Evolutionary conservation across 306 rosid species (phyloP).

Genomic region (Prunus mira): DNA sequence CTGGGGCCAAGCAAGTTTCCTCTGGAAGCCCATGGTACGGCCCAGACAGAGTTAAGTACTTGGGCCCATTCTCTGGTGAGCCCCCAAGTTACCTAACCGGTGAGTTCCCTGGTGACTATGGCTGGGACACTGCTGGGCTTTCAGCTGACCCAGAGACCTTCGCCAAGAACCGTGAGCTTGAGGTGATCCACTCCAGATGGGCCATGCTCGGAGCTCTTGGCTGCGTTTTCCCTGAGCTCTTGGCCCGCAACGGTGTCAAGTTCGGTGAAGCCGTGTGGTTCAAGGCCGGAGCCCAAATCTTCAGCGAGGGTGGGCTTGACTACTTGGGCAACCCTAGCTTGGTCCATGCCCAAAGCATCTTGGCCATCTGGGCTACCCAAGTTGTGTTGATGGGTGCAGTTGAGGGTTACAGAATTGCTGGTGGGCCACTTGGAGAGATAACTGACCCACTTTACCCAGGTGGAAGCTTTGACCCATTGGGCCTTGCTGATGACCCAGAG

Average conservation of each 20-base stretch:
- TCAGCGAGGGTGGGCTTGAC: slow-evolving; percentile 92
- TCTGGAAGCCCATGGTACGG: slow-evolving; percentile 88
- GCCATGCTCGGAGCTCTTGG: slow-evolving; percentile 96
- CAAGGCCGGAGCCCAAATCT: slow-evolving; percentile 89
- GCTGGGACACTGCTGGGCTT: slow-evolving; percentile 93
- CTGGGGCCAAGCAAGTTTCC: slow-evolving; percentile 28
- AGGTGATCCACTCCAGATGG: slow-evolving; percentile 82
- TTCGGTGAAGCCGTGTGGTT: slow-evolving; percentile 94
- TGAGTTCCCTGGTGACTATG: slow-evolving; percentile 86
- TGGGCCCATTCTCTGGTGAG: slow-evolving; percentile 90
- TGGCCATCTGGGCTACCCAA: slow-evolving; percentile 84
- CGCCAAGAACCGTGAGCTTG: slow-evolving; percentile 72
- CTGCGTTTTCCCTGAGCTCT: slow-evolving; percentile 78
- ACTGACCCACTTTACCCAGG: slow-evolving; percentile 86
- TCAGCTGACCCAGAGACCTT: slow-evolving; percentile 91
- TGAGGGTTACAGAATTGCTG: slow-evolving; percentile 86
- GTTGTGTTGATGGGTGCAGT: slow-evolving; percentile 85
- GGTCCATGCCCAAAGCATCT: slow-evolving; percentile 90
- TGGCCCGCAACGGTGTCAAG: slow-evolving; percentile 80
- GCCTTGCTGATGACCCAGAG: slow-evolving; percentile 91
- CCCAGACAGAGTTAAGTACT: slow-evolving; percentile 89
- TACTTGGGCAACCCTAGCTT: slow-evolving; percentile 96
- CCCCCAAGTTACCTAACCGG: slow-evolving; percentile 69
- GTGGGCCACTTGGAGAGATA: slow-evolving; percentile 89
- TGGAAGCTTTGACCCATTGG: slow-evolving; percentile 98